These are phyloP conservation scores for Fusarium burgessii DNA, from an alignment of 2,329 filamentous ascomycete genomes.

Conservation along the genomic window DNA sequence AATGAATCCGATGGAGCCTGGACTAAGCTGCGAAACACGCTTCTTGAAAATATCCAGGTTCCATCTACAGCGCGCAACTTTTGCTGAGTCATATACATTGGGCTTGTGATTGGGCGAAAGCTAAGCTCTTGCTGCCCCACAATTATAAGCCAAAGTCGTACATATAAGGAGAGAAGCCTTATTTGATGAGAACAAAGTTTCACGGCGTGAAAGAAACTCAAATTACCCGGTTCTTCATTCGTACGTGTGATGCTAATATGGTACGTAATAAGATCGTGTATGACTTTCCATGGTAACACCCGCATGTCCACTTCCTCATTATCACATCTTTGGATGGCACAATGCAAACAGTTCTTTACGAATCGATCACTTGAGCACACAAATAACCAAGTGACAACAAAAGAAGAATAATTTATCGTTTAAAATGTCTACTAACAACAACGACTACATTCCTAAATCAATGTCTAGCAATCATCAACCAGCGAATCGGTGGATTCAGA, in stretches of 20 bases:
- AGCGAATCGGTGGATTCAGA: not conserved
- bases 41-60: slow-evolving; percentile 48
- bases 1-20: slow-evolving; percentile 37
- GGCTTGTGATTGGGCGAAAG: slow-evolving; percentile 26
- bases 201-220: not conserved
- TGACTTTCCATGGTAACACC: not conserved
- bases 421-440: not conserved
- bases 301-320: not conserved
- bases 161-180: not conserved
- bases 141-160: not conserved
- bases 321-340: not conserved
- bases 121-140: not conserved
- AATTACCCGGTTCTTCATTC: not conserved
- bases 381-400: not conserved
- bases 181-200: not conserved
- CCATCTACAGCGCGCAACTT: slow-evolving; percentile 24
- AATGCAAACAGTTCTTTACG: not conserved
- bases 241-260: not conserved
- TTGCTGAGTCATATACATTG: slow-evolving; percentile 39
- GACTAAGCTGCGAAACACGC: slow-evolving; percentile 41
- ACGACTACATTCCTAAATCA: not conserved
- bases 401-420: not conserved
- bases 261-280: not conserved
- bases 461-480: not conserved
- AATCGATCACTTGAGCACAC: not conserved